phyloP scores from a whole-genome alignment of 2,329 filamentous ascomycete genomes.

The Colletotrichum tamarilloi region DNA sequence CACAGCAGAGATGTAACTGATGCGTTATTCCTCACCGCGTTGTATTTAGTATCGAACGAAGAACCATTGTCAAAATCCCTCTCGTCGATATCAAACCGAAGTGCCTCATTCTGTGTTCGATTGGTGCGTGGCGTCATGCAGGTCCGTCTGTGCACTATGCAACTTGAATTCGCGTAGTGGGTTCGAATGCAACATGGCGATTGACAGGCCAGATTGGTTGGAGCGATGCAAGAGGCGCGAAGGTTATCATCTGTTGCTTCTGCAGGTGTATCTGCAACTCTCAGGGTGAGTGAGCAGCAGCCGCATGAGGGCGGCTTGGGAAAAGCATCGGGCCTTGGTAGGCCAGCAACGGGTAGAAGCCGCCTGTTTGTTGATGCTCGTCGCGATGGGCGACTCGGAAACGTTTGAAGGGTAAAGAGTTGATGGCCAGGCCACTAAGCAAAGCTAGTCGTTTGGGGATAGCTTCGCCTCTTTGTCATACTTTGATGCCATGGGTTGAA shows the following conservation, averaged over 20 bases:
- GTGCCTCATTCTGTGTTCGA: conserved; percentile 14
- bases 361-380: conserved; percentile 26
- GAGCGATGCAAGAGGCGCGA: conserved; percentile 21
- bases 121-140: conserved; percentile 37
- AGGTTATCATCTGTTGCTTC: conserved; percentile 11
- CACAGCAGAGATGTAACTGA: neutral
- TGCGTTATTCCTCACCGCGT: neutral
- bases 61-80: conserved; percentile 3
- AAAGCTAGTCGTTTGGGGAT: conserved; percentile 5
- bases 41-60: neutral
- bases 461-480: conserved; percentile 28
- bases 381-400: conserved; percentile 27
- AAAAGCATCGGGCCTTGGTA: conserved; percentile 1
- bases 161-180: conserved; percentile 23
- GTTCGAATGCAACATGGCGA: conserved; percentile 28
- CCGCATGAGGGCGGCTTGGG: neutral
- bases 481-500: neutral
- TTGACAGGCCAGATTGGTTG: conserved; percentile 28
- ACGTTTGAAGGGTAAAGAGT: conserved; percentile 22
- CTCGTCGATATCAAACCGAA: conserved; percentile 21
- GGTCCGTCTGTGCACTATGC: conserved; percentile 36
- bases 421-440: conserved; percentile 5
- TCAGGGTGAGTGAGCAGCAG: conserved; percentile 29
- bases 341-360: conserved; percentile 15
- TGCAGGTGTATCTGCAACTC: conserved; percentile 27